These are phyloP conservation scores for Papiliotrema laurentii DNA, from an alignment of 1,284 basidiomycete species.

Conservation along the genomic window DNA sequence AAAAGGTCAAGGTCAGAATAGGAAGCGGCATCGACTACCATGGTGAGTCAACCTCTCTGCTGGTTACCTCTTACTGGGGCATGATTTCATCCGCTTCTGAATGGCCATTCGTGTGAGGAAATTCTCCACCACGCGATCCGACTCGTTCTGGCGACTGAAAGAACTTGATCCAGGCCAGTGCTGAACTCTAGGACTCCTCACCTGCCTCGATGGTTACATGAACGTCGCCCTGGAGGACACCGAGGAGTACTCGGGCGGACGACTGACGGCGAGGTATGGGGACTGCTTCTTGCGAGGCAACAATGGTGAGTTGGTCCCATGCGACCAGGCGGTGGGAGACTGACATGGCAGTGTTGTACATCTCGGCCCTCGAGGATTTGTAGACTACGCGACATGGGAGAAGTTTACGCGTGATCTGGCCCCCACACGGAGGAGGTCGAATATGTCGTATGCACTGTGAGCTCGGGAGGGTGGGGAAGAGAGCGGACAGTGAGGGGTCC, in stretches of 20 bases:
- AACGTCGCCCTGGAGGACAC: slow-evolving; percentile 98
- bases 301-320: slow-evolving; percentile 65
- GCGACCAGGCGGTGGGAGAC: background rate
- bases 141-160: too few species aligned
- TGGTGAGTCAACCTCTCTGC: slow-evolving; percentile 55
- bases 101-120: too few species aligned
- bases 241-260: slow-evolving; percentile 86
- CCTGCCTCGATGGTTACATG: slow-evolving; percentile 97
- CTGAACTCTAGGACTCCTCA: too few species aligned
- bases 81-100: background rate
- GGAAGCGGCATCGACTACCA: slow-evolving; percentile 96
- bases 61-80: background rate
- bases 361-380: slow-evolving; percentile 51
- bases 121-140: too few species aligned
- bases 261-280: slow-evolving; percentile 80
- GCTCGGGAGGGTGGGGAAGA: background rate
- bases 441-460: too few species aligned
- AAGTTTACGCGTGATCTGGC: background rate
- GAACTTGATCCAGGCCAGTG: too few species aligned
- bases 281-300: slow-evolving; percentile 96
- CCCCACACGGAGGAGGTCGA: background rate
- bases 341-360: slow-evolving; percentile 49
- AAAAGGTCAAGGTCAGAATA: slow-evolving; percentile 86
- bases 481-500: too few species aligned
- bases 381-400: slow-evolving; percentile 7